A percentile compares a stretch with the other conserved stretches of the same genome.
Evolutionary conservation across 1,139 yeast species (phyloP).

Genomic region (Meyerozyma athensensis): DNA sequence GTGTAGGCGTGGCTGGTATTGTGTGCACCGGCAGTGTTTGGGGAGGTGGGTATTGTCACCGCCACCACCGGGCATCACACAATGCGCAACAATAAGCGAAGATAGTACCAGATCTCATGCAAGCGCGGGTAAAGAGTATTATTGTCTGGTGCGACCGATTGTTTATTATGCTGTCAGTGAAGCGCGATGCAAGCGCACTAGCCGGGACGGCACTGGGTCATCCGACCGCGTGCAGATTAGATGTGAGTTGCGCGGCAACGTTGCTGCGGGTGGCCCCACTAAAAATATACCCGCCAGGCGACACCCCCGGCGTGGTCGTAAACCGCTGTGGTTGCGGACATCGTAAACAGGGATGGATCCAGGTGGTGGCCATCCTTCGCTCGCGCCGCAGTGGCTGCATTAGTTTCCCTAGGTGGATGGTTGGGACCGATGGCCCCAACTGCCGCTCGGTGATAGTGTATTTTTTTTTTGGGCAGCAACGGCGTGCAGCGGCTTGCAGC

Average conservation of each 20-base stretch:
- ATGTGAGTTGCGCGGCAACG: too few relatives aligned
- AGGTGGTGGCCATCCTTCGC: background rate
- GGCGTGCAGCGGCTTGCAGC: conserved; percentile 4
- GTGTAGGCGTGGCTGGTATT: too few relatives aligned
- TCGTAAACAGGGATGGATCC: too few relatives aligned
- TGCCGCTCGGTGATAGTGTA: background rate
- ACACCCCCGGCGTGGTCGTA: too few relatives aligned
- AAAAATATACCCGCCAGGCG: too few relatives aligned
- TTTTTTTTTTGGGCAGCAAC: conserved; percentile 2
- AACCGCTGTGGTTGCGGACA: too few relatives aligned
- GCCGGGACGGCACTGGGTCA: too few relatives aligned
- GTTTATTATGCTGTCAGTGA: conserved; percentile 1
- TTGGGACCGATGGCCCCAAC: background rate
- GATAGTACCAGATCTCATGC: conserved; percentile 1
- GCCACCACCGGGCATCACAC: too few relatives aligned
- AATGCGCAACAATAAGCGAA: conserved; percentile 1
- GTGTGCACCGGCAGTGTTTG: too few relatives aligned
- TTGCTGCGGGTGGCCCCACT: too few relatives aligned
- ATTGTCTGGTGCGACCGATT: conserved; percentile 1
- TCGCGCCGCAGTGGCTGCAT: background rate
- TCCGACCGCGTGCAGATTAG: too few relatives aligned
- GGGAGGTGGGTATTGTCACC: too few relatives aligned
- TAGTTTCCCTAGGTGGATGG: background rate
- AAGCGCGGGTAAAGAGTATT: background rate
- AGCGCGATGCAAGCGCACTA: background rate